Percentiles rank a stretch among this genome's conserved stretches.
Conservation (phyloP, 2,329 filamentous ascomycete species). For the Chaetothyriales sp. region DNA sequence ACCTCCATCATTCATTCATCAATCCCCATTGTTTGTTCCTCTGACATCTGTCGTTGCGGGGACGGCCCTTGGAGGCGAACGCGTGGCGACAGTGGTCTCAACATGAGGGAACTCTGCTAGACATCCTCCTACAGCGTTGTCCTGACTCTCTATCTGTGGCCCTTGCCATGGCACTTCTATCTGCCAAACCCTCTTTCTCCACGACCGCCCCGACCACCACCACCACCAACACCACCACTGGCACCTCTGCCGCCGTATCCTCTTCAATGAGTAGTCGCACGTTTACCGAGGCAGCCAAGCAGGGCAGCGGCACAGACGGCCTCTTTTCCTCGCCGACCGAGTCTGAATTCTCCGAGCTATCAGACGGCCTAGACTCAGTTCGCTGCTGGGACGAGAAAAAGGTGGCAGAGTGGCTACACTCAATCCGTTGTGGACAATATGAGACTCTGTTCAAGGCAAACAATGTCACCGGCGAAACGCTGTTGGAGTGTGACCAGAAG, state of each 20-base stretch:
- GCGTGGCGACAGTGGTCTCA: neutral
- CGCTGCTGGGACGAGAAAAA: conserved; percentile 50
- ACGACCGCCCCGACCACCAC: neutral
- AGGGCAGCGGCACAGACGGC: conserved; percentile 24
- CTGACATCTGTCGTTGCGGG: neutral
- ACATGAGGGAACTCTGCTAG: neutral
- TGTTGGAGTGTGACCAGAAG: conserved; percentile 92
- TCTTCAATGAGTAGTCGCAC: conserved; percentile 6
- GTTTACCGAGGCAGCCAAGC: conserved; percentile 15
- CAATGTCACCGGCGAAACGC: conserved; percentile 92
- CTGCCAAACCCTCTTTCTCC: neutral
- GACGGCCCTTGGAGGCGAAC: neutral
- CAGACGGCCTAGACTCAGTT: conserved; percentile 58
- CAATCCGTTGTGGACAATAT: conserved; percentile 87
- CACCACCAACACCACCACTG: too few species aligned
- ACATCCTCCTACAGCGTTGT: neutral
- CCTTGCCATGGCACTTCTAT: neutral
- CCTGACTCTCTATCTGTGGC: neutral
- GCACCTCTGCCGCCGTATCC: neutral
- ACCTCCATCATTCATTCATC: too few species aligned
- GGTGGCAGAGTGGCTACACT: conserved; percentile 79
- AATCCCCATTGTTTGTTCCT: neutral
- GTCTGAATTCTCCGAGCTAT: conserved; percentile 72
- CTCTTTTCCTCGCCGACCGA: conserved; percentile 69
- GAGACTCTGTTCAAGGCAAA: conserved; percentile 80